Evolutionary conservation across 2,329 filamentous ascomycete species (phyloP), one percentile per base, ranked within the genome.

Genomic region (Fusarium tjaetaba): DNA sequence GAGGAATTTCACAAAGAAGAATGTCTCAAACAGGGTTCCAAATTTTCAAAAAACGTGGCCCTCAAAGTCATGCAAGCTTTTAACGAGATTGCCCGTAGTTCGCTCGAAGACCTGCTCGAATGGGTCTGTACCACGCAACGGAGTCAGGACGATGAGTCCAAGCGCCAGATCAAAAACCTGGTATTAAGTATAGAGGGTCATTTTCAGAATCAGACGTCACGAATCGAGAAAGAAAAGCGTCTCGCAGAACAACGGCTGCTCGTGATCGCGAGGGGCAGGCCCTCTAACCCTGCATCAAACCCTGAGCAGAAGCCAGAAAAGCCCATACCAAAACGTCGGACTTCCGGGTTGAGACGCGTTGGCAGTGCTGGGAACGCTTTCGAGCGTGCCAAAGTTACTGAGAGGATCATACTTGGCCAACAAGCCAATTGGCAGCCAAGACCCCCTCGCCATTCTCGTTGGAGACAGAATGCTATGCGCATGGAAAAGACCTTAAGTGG

Each of bases 331-430:
- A 36, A 39, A 22, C 38, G n/a, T 24, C 11, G 8, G 20, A 16
- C 18, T 20, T 18, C 6, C 18, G 32, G 5, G 20, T 22, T 11
- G 11, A 42, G 18, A 16, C 15, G 18, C 39, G 41, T 57, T 52
- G 30, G 16, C 18, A 71, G 68, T 36, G 60, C n/a, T 36, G 68
- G 67, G 16, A 8, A 34, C 14, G 28, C 26, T 36, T 71, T 71
- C n/a, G 65, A 69, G 18, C 7, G 11, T 36, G 55, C 55, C 32
- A 24, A 18, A 34, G 55, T 20, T 16, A 16, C 11, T 16, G 26
- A 20, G 14, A 41, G 14, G 24, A 30, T 14, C 22, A 6, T 14
- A 36, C 18, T 30, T n/a, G n/a, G 5, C 26, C 13, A 24, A 57
- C 32, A 26, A 3, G 15, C 13, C 20, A 22, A 34, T 59, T 13